phyloP scores from a whole-genome alignment of 192 early-diverging fungal genomes.

The Diversispora eburnea region DNA sequence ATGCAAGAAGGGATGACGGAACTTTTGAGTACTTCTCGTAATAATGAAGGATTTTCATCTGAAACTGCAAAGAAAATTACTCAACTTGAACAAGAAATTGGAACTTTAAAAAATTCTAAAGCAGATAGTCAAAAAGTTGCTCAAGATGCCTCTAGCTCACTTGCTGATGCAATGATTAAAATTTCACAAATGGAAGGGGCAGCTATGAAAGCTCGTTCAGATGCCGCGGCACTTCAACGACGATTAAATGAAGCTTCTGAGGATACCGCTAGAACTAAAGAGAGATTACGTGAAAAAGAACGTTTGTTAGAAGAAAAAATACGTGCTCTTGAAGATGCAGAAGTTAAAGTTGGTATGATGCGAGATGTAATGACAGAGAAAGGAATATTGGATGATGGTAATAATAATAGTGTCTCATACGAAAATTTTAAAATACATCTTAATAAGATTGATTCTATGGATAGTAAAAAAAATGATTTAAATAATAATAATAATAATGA shows the following conservation, averaged over 20 bases:
- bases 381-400: constrained; percentile 41
- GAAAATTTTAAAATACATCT: constrained; percentile 28
- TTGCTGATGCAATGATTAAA: constrained; percentile 43
- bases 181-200: constrained; percentile 48
- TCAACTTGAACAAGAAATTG: constrained; percentile 41
- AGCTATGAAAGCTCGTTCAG: constrained; percentile 43
- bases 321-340: constrained; percentile 45
- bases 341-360: constrained; percentile 49
- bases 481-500: constrained; percentile 4
- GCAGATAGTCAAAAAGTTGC: constrained; percentile 33
- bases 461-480: constrained; percentile 20
- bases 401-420: constrained; percentile 24
- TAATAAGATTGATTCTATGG: constrained; percentile 31
- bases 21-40: constrained; percentile 31
- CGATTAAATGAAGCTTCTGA: constrained; percentile 42
- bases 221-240: constrained; percentile 40
- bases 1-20: constrained; percentile 44
- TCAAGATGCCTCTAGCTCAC: constrained; percentile 32
- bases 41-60: constrained; percentile 26
- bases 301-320: constrained; percentile 37
- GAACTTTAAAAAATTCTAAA: constrained; percentile 30
- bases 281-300: constrained; percentile 43
- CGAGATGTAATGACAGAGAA: constrained; percentile 42
- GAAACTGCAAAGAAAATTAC: constrained; percentile 25
- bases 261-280: constrained; percentile 35